These are phyloP conservation scores for Ogataea populi-albae DNA, from an alignment of 805 yeast species.

Conservation along the genomic window DNA sequence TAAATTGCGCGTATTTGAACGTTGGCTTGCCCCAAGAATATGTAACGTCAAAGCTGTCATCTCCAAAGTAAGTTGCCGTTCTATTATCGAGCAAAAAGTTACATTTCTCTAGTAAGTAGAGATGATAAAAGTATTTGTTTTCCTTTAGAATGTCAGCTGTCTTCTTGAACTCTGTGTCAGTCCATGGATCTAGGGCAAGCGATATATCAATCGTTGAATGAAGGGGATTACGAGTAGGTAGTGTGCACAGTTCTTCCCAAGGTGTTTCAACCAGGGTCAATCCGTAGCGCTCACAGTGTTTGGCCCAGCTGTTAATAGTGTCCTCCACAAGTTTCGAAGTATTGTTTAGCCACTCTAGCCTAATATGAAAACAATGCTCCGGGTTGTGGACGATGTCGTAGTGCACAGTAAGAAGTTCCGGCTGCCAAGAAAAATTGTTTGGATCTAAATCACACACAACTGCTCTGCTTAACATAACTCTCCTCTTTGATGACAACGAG, in stretches of 20 bases:
- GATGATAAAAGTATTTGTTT: constrained; percentile 74
- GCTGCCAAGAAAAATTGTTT: constrained; percentile 62
- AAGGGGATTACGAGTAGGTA: constrained; percentile 80
- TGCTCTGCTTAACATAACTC: constrained; percentile 62
- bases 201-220: constrained; percentile 75
- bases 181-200: constrained; percentile 71
- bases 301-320: constrained; percentile 68
- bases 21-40: constrained; percentile 92
- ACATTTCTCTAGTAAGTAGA: constrained; percentile 60
- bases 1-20: constrained; percentile 82
- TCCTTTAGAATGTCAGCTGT: constrained; percentile 39
- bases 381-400: constrained; percentile 93
- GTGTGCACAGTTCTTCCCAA: constrained; percentile 76
- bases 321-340: constrained; percentile 86
- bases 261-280: constrained; percentile 83
- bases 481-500: constrained; percentile 3
- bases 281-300: constrained; percentile 84
- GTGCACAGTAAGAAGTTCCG: constrained; percentile 78
- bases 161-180: constrained; percentile 47
- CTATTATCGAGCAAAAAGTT: constrained; percentile 83
- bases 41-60: constrained; percentile 54
- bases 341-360: constrained; percentile 90
- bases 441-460: constrained; percentile 77
- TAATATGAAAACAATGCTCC: constrained; percentile 86
- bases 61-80: constrained; percentile 59